A percentile compares a stretch with the other conserved stretches of the same genome.
Evolutionary conservation across 2,329 filamentous ascomycete species (phyloP).

Genomic region (Calonectria leucothoes): DNA sequence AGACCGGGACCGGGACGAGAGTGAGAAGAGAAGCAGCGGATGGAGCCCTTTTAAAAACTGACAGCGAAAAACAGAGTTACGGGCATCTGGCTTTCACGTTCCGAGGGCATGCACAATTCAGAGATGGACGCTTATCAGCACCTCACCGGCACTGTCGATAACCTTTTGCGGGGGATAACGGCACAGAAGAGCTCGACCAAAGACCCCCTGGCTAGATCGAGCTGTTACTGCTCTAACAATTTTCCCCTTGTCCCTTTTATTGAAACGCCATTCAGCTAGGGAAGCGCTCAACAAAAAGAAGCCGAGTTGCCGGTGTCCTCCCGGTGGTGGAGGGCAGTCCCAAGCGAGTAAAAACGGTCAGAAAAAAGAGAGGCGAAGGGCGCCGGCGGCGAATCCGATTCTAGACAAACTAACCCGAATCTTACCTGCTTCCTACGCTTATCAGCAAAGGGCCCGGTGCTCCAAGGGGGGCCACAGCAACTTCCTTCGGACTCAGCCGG

Average conservation of each 20-base stretch:
- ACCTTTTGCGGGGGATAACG: constrained; percentile 21
- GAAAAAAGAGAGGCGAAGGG: neutral
- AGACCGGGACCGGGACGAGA: neutral
- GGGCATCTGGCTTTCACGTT: neutral
- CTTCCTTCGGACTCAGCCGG: constrained; percentile 39
- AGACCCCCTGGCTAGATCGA: neutral
- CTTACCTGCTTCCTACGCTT: constrained; percentile 6
- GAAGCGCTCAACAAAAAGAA: constrained; percentile 4
- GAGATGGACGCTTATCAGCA: constrained; percentile 24
- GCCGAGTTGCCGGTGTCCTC: constrained; percentile 9
- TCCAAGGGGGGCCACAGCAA: constrained; percentile 24
- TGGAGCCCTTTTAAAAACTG: neutral
- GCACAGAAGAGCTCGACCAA: neutral
- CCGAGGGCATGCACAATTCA: neutral
- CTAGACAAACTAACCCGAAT: neutral
- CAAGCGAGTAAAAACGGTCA: neutral
- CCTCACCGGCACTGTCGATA: neutral
- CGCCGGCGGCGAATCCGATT: constrained; percentile 18
- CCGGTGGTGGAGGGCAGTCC: neutral
- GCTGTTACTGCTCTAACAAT: constrained; percentile 14
- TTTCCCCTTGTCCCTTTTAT: neutral
- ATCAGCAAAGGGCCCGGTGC: constrained; percentile 22
- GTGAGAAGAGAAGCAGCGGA: neutral
- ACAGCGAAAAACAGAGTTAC: neutral
- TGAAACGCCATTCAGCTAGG: neutral